Evolutionary conservation across 305 asterid species (phyloP).

Genomic region (Fraxinus greggii): DNA sequence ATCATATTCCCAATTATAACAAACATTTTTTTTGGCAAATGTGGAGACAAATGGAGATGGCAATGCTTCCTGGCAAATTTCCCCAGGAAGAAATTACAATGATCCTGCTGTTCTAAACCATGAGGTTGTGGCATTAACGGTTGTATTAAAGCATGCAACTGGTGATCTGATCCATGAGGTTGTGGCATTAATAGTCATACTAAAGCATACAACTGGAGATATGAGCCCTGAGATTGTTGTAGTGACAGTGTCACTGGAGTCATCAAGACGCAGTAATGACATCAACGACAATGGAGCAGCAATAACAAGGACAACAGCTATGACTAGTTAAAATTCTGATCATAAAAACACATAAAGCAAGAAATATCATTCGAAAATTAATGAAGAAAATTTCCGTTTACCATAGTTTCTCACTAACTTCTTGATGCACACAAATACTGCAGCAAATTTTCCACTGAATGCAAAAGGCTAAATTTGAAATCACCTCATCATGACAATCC

Average conservation of each 20-base stretch:
- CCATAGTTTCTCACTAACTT: neutral
- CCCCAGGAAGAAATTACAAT: neutral
- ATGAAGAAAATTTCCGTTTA: neutral
- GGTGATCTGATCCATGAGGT: neutral
- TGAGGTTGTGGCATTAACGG: neutral
- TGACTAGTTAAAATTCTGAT: neutral
- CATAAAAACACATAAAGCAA: neutral
- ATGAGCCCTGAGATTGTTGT: neutral
- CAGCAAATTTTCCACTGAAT: neutral
- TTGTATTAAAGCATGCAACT: neutral
- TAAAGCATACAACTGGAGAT: neutral
- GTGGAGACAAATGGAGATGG: neutral
- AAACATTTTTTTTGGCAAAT: neutral
- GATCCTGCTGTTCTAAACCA: neutral
- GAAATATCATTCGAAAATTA: neutral
- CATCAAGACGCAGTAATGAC: neutral
- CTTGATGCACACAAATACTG: neutral
- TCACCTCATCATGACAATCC: neutral
- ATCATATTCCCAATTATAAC: neutral
- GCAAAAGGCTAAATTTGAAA: neutral
- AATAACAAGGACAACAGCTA: neutral
- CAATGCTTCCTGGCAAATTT: neutral
- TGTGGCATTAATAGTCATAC: neutral
- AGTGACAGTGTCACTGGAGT: neutral
- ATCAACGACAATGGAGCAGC: neutral